Evolutionary conservation across 1,284 basidiomycete genomes (phyloP), one percentile per base, ranked within the genome.

Genomic region (Peniophora sp.): DNA sequence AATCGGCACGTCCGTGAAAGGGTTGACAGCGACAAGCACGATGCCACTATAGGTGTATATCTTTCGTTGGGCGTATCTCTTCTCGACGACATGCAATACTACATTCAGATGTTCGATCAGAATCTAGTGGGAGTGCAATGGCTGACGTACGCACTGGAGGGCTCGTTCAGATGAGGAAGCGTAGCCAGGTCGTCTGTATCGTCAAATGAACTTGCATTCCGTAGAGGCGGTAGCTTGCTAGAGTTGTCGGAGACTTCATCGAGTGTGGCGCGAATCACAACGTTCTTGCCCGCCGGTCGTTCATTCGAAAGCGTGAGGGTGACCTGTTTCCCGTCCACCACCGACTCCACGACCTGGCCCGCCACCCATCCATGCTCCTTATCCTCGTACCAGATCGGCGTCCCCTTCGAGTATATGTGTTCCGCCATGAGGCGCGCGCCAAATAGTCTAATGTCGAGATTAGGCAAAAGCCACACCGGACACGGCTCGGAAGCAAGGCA

Each of bases 41-140:
- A 98, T 98, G 59, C 96, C 96, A 55, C 92, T 96, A 71, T 98
- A 98, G 35, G 96, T 98, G 67, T 99, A 98, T 61, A 97, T 97
- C 65, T 89, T 89, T 64, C 96, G 92, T 60, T 94, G 90, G 17
- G 88, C 91, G 72, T 98, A 98, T 61, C 96, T 85, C 66, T 95
- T 96, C 35, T 90, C 83, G 60, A 98, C 97, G 41, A 95, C 96
- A 65, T 98, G 93, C 44, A 99, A 77, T 41, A 98, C 95, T 93
- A 61, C 34, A 52, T 51, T 46, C 46, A 34, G 48, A 50, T 22
- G 24, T n/a, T 41, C 45, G n/a, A 52, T 32, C 12, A 32, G 27
- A 20, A 27, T 3, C 17, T 54, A 34, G 22, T 34, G 14, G 5
- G 6, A 9, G 44, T 37, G 41, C 20, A 24, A 34, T 36, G 53